A percentile compares a stretch with the other conserved stretches of the same genome.
Evolutionary conservation across 2,329 filamentous ascomycete genomes (phyloP).

Genomic region (Hypoxylon rubiginosum): DNA sequence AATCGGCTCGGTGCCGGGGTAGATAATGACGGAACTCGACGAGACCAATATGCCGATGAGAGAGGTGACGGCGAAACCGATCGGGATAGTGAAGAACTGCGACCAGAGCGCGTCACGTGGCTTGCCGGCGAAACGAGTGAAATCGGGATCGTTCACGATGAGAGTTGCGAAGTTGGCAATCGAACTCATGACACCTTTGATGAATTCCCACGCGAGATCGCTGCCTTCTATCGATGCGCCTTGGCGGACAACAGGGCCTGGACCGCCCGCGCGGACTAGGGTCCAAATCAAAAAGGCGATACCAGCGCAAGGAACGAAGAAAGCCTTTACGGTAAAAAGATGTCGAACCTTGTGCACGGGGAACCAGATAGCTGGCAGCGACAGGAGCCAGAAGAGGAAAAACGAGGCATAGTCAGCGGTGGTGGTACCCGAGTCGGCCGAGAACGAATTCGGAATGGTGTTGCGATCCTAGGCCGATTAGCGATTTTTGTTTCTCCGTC

Average conservation of each 20-base stretch:
- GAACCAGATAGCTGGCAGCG: slow-evolving; percentile 88
- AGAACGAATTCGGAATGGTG: slow-evolving; percentile 76
- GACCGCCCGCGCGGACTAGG: slow-evolving; percentile 82
- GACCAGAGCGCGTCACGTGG: slow-evolving; percentile 84
- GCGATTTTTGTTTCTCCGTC: slow-evolving; percentile 23
- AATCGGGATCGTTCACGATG: slow-evolving; percentile 87
- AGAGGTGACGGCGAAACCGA: slow-evolving; percentile 81
- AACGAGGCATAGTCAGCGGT: slow-evolving; percentile 85
- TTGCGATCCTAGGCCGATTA: slow-evolving; percentile 57
- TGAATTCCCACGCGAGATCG: slow-evolving; percentile 82
- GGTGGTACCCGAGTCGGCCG: slow-evolving; percentile 74
- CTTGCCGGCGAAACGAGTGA: slow-evolving; percentile 83
- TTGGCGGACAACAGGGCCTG: slow-evolving; percentile 85
- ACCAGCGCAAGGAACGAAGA: slow-evolving; percentile 85
- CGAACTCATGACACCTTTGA: slow-evolving; percentile 88
- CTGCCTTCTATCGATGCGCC: slow-evolving; percentile 73
- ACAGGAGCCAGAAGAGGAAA: slow-evolving; percentile 87
- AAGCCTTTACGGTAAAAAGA: slow-evolving; percentile 90
- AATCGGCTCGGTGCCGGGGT: slow-evolving; percentile 70
- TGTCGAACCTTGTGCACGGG: slow-evolving; percentile 90
- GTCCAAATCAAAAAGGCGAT: slow-evolving; percentile 91
- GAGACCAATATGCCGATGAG: slow-evolving; percentile 87
- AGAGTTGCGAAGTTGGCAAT: slow-evolving; percentile 93
- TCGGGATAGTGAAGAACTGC: slow-evolving; percentile 80
- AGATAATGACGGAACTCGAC: slow-evolving; percentile 78